phyloP scores from a whole-genome alignment of 768 basidiomycete species.

The Crucibulum laeve region DNA sequence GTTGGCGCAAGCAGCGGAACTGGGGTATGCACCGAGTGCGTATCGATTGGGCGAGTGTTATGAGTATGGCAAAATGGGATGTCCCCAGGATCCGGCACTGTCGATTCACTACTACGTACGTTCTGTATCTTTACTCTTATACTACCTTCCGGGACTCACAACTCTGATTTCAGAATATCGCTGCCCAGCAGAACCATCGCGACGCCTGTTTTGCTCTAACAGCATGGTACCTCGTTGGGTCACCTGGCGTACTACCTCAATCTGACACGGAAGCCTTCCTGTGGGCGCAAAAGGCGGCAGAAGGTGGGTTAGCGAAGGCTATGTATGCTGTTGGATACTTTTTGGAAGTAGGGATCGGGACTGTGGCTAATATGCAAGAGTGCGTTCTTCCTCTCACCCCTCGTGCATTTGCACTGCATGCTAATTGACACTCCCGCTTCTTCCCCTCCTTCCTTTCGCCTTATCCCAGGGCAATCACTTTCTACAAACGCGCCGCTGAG shows the following conservation, averaged over 20 bases:
- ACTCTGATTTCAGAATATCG: constrained; percentile 72
- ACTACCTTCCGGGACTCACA: constrained; percentile 5
- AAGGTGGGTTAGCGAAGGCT: constrained; percentile 87
- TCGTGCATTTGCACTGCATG: background rate
- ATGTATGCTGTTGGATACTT: constrained; percentile 99
- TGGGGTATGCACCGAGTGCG: constrained; percentile 95
- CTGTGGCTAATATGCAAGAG: constrained; percentile 60
- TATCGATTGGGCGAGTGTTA: constrained; percentile 97
- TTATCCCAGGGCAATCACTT: constrained; percentile 55
- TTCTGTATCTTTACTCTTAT: constrained; percentile 13
- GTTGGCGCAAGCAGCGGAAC: constrained; percentile 90
- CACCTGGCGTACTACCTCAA: constrained; percentile 94
- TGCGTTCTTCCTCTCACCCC: constrained; percentile 31
- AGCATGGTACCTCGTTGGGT: constrained; percentile 99
- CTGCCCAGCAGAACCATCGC: constrained; percentile 93
- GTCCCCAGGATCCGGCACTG: constrained; percentile 93
- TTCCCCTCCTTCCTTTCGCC: constrained; percentile 6
- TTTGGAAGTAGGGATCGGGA: constrained; percentile 91
- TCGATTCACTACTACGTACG: constrained; percentile 98
- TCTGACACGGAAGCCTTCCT: constrained; percentile 97
- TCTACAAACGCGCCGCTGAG: constrained; percentile 89
- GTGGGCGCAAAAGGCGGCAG: constrained; percentile 96
- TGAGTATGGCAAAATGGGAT: constrained; percentile 98
- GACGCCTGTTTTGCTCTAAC: constrained; percentile 98
- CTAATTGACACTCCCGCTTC: background rate